These are phyloP conservation scores for Tripterygium wilfordii DNA, from an alignment of 177 flowering plant species.

Conservation along the genomic window DNA sequence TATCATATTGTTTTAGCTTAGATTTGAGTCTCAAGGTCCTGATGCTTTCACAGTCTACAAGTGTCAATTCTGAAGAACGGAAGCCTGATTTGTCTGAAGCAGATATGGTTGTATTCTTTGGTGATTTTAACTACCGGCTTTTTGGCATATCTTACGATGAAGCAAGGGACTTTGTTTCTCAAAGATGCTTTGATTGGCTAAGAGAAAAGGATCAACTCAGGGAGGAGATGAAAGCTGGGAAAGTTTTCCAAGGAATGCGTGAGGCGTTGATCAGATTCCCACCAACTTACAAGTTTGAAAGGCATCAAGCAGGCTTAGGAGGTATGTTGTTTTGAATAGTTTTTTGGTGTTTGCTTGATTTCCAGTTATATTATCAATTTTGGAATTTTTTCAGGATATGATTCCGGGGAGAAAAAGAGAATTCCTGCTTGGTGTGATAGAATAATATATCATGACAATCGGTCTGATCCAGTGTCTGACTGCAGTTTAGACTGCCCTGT, in stretches of 20 bases:
- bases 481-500: conserved; percentile 84
- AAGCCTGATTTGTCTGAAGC: conserved; percentile 87
- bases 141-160: conserved; percentile 94
- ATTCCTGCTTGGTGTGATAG: conserved; percentile 99
- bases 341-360: no score
- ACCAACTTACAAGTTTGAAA: conserved; percentile 97
- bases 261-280: conserved; percentile 90
- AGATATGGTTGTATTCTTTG: conserved; percentile 82
- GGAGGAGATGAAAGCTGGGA: conserved; percentile 93
- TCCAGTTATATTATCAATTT: not conserved
- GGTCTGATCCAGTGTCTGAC: conserved; percentile 35
- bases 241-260: conserved; percentile 97
- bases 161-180: conserved; percentile 94
- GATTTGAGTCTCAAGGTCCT: not conserved
- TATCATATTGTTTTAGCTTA: no score
- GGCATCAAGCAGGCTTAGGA: conserved; percentile 73
- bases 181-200: conserved; percentile 97
- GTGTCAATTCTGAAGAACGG: conserved; percentile 44
- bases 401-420: conserved; percentile 97
- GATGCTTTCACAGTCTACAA: conserved; percentile 30
- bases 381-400: conserved; percentile 63
- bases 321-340: conserved; percentile 38
- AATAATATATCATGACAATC: conserved; percentile 77
- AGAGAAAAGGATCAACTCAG: conserved; percentile 97
- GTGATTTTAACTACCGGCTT: conserved; percentile 95